Evolutionary conservation across 768 basidiomycete genomes (phyloP), one percentile per base, ranked within the genome.

Genomic region (Rhizopogon vesiculosus): DNA sequence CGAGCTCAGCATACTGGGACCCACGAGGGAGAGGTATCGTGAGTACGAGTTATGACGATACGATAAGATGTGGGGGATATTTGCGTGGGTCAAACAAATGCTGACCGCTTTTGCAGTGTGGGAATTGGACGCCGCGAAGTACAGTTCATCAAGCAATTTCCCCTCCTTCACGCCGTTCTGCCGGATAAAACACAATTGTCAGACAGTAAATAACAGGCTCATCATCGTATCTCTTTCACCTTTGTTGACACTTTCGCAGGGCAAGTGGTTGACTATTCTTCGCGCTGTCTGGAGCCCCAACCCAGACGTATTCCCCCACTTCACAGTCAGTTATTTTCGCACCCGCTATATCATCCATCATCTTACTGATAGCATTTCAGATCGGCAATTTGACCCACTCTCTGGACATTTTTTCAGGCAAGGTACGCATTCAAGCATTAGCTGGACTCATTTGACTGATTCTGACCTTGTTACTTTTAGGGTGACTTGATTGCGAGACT

Each of bases 1-100:
- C 84, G 44, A 92, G 86, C 58, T 85, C 91, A 15, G 91, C 88
- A 0, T 92, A 87, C 61, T 93, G 91, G 91, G 90, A 93, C 68
- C 82, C 90, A 3, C 76, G 85, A 55, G 91, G 91, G 3, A 80
- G 87, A 28, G 76, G 81, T 51, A 84, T 93, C 57, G 84, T 93
- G 46, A 91, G 89, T 67, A 93, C 91, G 5, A 85, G 86, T 66
- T 93, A 93, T 60, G 91, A 93, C 60, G 85, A 93, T 70, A 80
- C 78, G 3, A 59, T 93, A 38, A 76, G 89, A 62, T 62, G 91
- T 92, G 63, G 62, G 86, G 77, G 13, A 45, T 12, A 35, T 13
- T 51, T 22, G 49, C 43, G 51, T 40, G 33, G 16, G 7, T 35
- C 2, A 25, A n/a, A 42, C 28, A 51, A 29, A 42, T 52, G 42